Evolutionary conservation across 2,329 filamentous ascomycete genomes (phyloP), one percentile per base, ranked within the genome.

Genomic region (Colletotrichum tamarilloi): DNA sequence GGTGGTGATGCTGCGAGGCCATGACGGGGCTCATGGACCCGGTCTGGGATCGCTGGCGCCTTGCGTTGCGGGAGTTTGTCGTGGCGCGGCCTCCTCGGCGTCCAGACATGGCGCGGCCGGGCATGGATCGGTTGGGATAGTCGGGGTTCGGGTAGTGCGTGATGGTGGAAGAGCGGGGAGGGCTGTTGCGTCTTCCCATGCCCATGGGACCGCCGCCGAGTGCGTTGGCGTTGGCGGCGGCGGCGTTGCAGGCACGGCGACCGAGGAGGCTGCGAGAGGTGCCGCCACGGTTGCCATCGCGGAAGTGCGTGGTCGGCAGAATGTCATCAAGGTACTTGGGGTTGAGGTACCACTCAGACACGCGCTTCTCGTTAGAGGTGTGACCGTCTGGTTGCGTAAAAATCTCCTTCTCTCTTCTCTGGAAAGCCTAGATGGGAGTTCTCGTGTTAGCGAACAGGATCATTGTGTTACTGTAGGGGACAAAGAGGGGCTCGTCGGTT

Each of bases 261-360:
- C 68, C 14, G 26, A 32, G 30, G 19, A 9, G 4, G 59, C 28
- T 24, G 49, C 46, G 38, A 49, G 46, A 11, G 76, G 58, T 73
- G 49, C 26, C 30, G 55, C 70, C 30, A 46, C 70, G 70, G 28
- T 56, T 46, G 22, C 19, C 30, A n/a, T 32, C 53, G 28, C 70
- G 70, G 81, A 94, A 95, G 75, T 92, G 86, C 1, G 96, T 98
- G 0, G 96, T 98, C 72, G 94, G 96, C 82, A 95, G 91, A 62
- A 98, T 93, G 30, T 94, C 94, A 28, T 92, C 84, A 24, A 83
- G 84, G 0, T 94, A 94, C 81, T 92, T 91, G 1, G 90, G 85
- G 46, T 92, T 92, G 30, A 98, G 85, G 56, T 91, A 89, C 96
- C 96, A 98, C 81, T 93, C 90, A 62, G 89, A 92, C 2, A 90